A percentile compares a stretch with the other conserved stretches of the same genome.
These are phyloP conservation scores for Vigna unguiculata DNA, from an alignment of 306 rosid species.

Conservation along the genomic window DNA sequence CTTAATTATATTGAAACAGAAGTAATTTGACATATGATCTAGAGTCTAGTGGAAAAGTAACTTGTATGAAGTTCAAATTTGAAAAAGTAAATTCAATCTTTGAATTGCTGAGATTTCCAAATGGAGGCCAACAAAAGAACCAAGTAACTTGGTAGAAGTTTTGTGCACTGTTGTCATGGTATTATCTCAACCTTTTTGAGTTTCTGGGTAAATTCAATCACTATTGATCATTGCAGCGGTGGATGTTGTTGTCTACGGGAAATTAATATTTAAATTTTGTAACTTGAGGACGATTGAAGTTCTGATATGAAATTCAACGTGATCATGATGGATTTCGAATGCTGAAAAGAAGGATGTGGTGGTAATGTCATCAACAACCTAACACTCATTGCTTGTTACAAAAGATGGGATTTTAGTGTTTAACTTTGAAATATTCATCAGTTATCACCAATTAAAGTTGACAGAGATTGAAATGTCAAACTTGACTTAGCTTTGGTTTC, in stretches of 20 bases:
- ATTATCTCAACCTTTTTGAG: conserved; percentile 20
- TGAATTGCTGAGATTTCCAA: conserved; percentile 19
- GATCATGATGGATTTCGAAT: too few species aligned
- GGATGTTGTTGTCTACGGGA: background rate
- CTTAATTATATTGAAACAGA: background rate
- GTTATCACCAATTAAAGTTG: background rate
- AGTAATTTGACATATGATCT: conserved; percentile 10
- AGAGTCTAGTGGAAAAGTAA: background rate
- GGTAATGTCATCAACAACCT: background rate
- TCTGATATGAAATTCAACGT: conserved; percentile 1
- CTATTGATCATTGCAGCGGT: background rate
- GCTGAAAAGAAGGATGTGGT: too few species aligned
- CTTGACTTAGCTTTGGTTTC: too few species aligned
- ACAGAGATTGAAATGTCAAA: background rate
- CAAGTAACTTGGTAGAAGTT: background rate
- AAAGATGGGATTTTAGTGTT: background rate
- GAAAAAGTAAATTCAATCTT: conserved; percentile 4
- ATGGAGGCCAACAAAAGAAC: conserved; percentile 1
- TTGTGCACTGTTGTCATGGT: background rate
- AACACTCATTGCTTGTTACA: background rate
- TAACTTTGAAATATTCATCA: too few species aligned
- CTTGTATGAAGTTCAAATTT: conserved; percentile 3
- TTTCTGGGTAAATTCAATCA: background rate
- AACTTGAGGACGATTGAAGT: background rate
- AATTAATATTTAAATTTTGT: background rate